Evolutionary conservation across 257 asterid genomes (phyloP), one percentile per base, ranked within the genome.

Genomic region (Ehretia macrophylla): DNA sequence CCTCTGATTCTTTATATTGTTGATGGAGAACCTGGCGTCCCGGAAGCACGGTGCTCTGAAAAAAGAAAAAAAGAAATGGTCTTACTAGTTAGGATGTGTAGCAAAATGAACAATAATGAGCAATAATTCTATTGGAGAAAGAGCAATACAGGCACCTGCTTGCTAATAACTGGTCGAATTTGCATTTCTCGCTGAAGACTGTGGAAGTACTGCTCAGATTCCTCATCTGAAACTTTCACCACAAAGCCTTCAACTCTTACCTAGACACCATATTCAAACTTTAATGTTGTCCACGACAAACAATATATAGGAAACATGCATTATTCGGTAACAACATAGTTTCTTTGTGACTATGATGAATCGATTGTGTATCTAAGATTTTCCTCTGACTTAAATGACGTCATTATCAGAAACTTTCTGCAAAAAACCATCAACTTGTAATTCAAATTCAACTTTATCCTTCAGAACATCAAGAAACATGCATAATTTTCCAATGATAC

Each of bases 161-260:
- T 72, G 86, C 96, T 85, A 69, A 85, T 84, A 55, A 85, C 79
- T 58, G 95, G 91, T 54, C 96, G 88, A 70, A 88, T 83, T 72
- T 79, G 89, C 75, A 85, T 81, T 63, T 89, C 95, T 76, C 82
- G 78, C 32, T 92, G 90, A 56, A 86, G 95, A 74, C 87, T 88
- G 76, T 82, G 84, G 67, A 85, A 88, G 76, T 76, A 85, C 61
- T 74, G 79, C 48, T 85, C 87, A 66, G 96, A 79, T 75, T 85
- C 96, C 77, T 85, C 92, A 37, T 83, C 87, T 18, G 87, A 75
- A 20, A 85, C 84, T 74, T 79, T 83, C 53, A 79, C 75, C 57
- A 83, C 96, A 6, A 83, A 60, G 56, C 96, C 96, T 75, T 88
- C 96, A 52, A 88, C 72, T 75, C 96, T 83, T 63, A 88, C 87